phyloP scores from a whole-genome alignment of 108 stramenopile genomes.

The Cyclotella choctawhatcheeana region DNA sequence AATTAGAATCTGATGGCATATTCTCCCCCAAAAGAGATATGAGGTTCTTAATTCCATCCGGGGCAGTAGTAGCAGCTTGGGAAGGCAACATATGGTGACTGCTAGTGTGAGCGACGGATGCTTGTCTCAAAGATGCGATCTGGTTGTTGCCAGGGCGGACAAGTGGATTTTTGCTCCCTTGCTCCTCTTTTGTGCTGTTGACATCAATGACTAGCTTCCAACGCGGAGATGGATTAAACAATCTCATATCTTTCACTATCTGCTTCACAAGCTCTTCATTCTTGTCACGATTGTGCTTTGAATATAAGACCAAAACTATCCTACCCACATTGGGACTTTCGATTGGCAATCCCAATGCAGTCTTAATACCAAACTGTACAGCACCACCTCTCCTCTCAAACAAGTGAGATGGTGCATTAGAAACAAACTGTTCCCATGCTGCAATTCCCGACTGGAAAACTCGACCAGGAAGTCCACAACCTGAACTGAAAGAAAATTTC shows the following conservation, averaged over 20 bases:
- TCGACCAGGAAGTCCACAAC: constrained; percentile 86
- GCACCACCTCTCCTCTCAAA: constrained; percentile 91
- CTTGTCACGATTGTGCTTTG: constrained; percentile 66
- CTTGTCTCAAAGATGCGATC: neutral
- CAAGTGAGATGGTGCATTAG: constrained; percentile 68
- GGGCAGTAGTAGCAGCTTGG: neutral
- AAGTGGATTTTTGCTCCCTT: neutral
- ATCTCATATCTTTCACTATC: constrained; percentile 75
- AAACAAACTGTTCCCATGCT: constrained; percentile 82
- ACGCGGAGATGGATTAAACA: constrained; percentile 82
- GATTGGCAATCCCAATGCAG: constrained; percentile 84
- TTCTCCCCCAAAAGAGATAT: constrained; percentile 70
- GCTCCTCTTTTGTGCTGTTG: neutral
- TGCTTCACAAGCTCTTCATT: constrained; percentile 72
- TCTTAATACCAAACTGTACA: constrained; percentile 85
- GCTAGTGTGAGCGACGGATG: neutral
- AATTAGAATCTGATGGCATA: constrained; percentile 80
- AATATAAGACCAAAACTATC: constrained; percentile 83
- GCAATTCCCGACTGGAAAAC: constrained; percentile 67
- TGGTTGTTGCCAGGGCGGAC: neutral
- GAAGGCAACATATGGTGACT: neutral
- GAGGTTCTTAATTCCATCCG: constrained; percentile 25
- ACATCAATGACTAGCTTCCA: constrained; percentile 92
- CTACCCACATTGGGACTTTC: constrained; percentile 86
- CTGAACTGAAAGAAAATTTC: constrained; percentile 86